Conservation (phyloP, 768 basidiomycete genomes). For the Hygrocybe coccinea region DNA sequence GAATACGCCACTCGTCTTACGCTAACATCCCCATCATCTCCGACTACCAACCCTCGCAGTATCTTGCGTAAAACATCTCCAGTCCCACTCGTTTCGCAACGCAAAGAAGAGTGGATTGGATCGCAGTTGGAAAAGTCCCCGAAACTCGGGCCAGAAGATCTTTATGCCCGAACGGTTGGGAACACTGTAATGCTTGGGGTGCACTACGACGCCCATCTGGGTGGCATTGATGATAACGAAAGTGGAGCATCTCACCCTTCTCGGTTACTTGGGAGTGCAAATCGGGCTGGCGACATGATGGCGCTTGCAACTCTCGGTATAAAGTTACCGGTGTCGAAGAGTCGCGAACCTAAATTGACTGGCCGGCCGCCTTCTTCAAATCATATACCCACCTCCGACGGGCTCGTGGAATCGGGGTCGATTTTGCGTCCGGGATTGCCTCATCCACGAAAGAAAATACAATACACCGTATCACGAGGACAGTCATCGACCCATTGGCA, state of each 20-base stretch:
- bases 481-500: not conserved
- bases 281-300: not conserved
- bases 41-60: not conserved
- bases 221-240: not conserved
- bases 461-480: not conserved
- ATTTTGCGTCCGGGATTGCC: too few species aligned
- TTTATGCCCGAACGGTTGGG: not conserved
- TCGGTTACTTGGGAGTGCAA: not conserved
- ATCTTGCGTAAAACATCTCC: conserved; percentile 2
- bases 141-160: not conserved
- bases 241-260: not conserved
- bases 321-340: not conserved
- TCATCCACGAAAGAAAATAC: not conserved
- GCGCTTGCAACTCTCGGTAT: not conserved
- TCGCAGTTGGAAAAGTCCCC: not conserved
- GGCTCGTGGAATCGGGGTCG: not conserved
- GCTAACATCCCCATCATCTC: not conserved
- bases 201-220: not conserved
- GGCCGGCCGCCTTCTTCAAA: not conserved
- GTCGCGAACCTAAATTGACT: not conserved
- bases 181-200: not conserved
- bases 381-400: not conserved
- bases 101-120: conserved; percentile 1
- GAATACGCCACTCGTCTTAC: not conserved
- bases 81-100: not conserved